These are phyloP conservation scores for Brettanomyces nanus DNA, from an alignment of 805 yeast genomes.

Conservation along the genomic window DNA sequence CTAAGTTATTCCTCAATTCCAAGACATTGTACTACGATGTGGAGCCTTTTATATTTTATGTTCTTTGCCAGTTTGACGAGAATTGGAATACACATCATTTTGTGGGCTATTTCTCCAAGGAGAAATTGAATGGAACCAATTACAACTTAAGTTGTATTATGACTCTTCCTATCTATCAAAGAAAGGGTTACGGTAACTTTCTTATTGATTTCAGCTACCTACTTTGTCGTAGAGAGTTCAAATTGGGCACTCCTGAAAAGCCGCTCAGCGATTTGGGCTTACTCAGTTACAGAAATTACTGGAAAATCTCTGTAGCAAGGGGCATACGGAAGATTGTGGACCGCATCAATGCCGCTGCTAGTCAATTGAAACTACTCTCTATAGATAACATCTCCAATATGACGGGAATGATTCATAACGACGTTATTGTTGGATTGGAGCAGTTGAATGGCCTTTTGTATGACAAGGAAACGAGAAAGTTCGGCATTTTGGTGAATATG, in stretches of 20 bases:
- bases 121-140: slow-evolving; percentile 62
- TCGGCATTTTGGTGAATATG: slow-evolving; percentile 46
- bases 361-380: slow-evolving; percentile 27
- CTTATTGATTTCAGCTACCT: slow-evolving; percentile 85
- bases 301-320: slow-evolving; percentile 63
- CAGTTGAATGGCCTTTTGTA: slow-evolving; percentile 54
- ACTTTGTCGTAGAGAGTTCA: slow-evolving; percentile 64
- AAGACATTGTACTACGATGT: slow-evolving; percentile 92
- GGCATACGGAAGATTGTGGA: slow-evolving; percentile 23
- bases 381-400: slow-evolving; percentile 54
- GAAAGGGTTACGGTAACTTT: slow-evolving; percentile 84
- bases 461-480: slow-evolving; percentile 35
- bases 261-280: slow-evolving; percentile 86
- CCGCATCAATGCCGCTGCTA: background rate
- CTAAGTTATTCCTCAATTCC: slow-evolving; percentile 82
- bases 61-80: slow-evolving; percentile 59
- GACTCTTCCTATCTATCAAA: slow-evolving; percentile 79
- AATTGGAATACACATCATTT: slow-evolving; percentile 46
- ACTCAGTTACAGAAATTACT: slow-evolving; percentile 76
- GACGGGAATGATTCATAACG: slow-evolving; percentile 84
- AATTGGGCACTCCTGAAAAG: slow-evolving; percentile 90
- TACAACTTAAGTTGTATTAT: slow-evolving; percentile 87
- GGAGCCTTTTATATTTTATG: slow-evolving; percentile 88
- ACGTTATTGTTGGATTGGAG: slow-evolving; percentile 82
- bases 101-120: slow-evolving; percentile 93